Evolutionary conservation across 2,329 filamentous ascomycete species (phyloP).

Genomic region (Microascus cirrosus): DNA sequence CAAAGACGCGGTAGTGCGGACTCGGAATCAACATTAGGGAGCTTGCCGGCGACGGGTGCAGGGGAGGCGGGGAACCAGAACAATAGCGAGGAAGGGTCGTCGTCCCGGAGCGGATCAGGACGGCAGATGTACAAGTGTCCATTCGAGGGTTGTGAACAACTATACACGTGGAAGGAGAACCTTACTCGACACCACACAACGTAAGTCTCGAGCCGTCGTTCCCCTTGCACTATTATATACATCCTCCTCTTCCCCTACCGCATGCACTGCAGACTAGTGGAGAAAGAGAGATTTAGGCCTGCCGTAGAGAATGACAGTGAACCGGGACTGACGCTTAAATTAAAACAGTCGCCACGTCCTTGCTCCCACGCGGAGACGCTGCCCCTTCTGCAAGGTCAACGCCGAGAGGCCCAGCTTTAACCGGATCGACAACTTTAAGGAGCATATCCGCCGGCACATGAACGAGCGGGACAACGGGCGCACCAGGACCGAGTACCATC

Average conservation of each 20-base stretch:
- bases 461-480: constrained; percentile 5
- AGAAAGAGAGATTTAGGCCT: neutral
- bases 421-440: constrained; percentile 12
- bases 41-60: neutral
- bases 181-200: constrained; percentile 3
- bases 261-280: neutral
- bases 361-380: neutral
- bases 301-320: neutral
- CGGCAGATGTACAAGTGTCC: constrained; percentile 4
- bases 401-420: constrained; percentile 5
- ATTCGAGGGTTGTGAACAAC: neutral
- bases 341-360: constrained; percentile 1
- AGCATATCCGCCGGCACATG: constrained; percentile 11
- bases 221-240: neutral
- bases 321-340: neutral
- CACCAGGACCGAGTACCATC: constrained; percentile 1
- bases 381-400: constrained; percentile 5
- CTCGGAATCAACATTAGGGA: neutral
- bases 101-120: neutral
- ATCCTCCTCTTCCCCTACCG: neutral
- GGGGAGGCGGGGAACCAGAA: neutral
- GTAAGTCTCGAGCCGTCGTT: neutral
- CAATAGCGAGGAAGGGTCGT: neutral
- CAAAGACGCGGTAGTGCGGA: neutral
- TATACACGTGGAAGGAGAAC: constrained; percentile 5